phyloP scores from a whole-genome alignment of 768 basidiomycete genomes.

The Mrakia gelida region DNA sequence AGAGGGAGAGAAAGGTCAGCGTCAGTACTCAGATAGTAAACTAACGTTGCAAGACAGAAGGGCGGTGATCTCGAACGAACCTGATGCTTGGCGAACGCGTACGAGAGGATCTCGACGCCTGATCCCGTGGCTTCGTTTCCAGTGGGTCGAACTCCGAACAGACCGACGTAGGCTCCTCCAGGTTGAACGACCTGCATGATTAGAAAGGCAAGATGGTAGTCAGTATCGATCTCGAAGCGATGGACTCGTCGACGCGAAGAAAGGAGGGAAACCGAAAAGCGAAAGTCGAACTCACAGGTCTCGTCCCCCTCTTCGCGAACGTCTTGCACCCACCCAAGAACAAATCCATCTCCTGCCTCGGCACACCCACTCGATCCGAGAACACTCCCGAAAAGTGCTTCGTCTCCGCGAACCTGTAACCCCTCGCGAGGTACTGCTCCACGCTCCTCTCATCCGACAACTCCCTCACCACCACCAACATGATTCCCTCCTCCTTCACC shows the following conservation, averaged over 20 bases:
- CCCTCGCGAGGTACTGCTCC: constrained; percentile 41
- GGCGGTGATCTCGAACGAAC: constrained; percentile 21
- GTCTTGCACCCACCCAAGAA: constrained; percentile 45
- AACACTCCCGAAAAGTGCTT: constrained; percentile 42
- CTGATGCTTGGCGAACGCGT: constrained; percentile 45
- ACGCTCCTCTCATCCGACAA: constrained; percentile 39
- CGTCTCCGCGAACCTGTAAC: constrained; percentile 45
- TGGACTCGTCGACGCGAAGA: not conserved
- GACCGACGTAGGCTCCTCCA: constrained; percentile 43
- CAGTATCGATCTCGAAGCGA: not conserved
- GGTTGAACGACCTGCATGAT: constrained; percentile 41
- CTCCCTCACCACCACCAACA: constrained; percentile 45
- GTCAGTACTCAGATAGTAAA: too few relatives aligned
- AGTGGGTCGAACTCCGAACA: constrained; percentile 44
- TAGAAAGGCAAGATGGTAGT: not conserved
- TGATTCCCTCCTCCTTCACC: constrained; percentile 42
- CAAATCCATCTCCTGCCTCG: constrained; percentile 41
- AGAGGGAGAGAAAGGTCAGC: too few relatives aligned
- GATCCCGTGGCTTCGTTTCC: constrained; percentile 32
- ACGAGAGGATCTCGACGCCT: constrained; percentile 44
- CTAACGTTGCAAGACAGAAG: too few relatives aligned
- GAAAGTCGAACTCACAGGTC: constrained; percentile 29
- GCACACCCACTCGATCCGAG: constrained; percentile 41
- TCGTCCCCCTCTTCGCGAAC: constrained; percentile 44
- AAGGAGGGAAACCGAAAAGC: too few relatives aligned